phyloP scores from a whole-genome alignment of 2,329 filamentous ascomycete genomes.

The Stylonectria norvegica region DNA sequence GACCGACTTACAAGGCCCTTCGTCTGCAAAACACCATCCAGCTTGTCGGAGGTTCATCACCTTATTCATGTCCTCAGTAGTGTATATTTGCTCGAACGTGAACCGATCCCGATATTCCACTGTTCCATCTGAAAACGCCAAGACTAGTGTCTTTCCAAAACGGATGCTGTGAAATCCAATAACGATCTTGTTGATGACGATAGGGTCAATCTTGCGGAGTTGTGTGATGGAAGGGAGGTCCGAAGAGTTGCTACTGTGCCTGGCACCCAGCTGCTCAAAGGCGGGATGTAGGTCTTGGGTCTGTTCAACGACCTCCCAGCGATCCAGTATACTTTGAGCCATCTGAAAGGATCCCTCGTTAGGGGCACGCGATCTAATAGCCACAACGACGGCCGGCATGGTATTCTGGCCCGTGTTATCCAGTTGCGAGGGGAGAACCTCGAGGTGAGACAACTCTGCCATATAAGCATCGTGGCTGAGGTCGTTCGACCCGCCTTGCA shows the following conservation, averaged over 20 bases:
- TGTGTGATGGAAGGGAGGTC: slow-evolving; percentile 34
- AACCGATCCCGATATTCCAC: slow-evolving; percentile 76
- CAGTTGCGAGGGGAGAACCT: slow-evolving; percentile 65
- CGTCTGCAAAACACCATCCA: slow-evolving; percentile 69
- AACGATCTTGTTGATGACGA: slow-evolving; percentile 67
- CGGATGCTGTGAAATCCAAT: slow-evolving; percentile 66
- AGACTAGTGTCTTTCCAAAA: slow-evolving; percentile 66
- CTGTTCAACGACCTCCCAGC: slow-evolving; percentile 76
- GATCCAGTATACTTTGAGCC: slow-evolving; percentile 70
- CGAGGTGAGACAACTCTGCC: slow-evolving; percentile 68
- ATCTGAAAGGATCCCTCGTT: slow-evolving; percentile 56
- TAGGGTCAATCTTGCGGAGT: slow-evolving; percentile 64
- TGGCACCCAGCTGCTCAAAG: slow-evolving; percentile 69
- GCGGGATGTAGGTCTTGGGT: slow-evolving; percentile 67
- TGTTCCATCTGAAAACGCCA: slow-evolving; percentile 76
- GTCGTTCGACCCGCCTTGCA: slow-evolving; percentile 44
- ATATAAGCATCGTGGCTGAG: slow-evolving; percentile 48
- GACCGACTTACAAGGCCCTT: slow-evolving; percentile 57
- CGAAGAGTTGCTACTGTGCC: slow-evolving; percentile 51
- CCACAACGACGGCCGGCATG: slow-evolving; percentile 62
- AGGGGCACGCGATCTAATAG: slow-evolving; percentile 64
- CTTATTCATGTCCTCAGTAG: slow-evolving; percentile 59
- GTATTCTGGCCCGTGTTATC: slow-evolving; percentile 57
- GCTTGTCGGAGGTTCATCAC: slow-evolving; percentile 71
- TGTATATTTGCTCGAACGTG: slow-evolving; percentile 66